Evolutionary conservation across 176 grass and related monocot species (phyloP), one percentile per base, ranked within the genome.

Genomic region (Carex scoparia): DNA sequence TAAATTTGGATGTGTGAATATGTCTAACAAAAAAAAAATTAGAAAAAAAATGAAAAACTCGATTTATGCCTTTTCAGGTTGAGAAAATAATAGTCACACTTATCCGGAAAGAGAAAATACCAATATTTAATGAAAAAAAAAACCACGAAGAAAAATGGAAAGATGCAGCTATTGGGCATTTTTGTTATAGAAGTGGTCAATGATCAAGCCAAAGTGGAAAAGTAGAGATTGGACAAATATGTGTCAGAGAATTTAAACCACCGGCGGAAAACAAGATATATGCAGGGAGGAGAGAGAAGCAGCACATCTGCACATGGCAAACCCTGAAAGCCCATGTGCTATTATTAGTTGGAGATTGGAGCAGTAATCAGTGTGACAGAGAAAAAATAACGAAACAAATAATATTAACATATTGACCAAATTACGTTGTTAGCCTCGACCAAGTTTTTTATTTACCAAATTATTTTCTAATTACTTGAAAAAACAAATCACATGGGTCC

Each of bases 321-420:
- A 30, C 63, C 79, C 81, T 44, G 55, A 63, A 83, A 83, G 48
- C 63, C 79, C 81, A 83, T 83, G 81, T 83, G 81, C 81, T 32
- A 83, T 83, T 83, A 83, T 83, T 83, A 83, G 44, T 83, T 68
- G 63, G 81, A 83, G 63, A 83, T 33, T 67, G 81, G 48, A 56
- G 69, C 81, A 68, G 44, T 38, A 65, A 67, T 68, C 61, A 83
- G 80, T 49, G 4, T 32, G 27, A 83, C 23, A n/a, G 81, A 54
- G n/a, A 11, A 83, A 77, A 83, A 51, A 66, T 14, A 49, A 65
- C 27, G 42, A 48, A 83, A 83, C 7, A 15, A 51, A 53, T 42
- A 81, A 9, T 15, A 83, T 31, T 83, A 68, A 83, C 54, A 23
- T 42, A 10, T 83, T 83, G 62, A 83, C 61, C 61, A 27, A 14